Percentiles rank a stretch among this genome's conserved stretches.
Conservation (phyloP, 495 filamentous ascomycete species). For the Astrocystis sublimbata region DNA sequence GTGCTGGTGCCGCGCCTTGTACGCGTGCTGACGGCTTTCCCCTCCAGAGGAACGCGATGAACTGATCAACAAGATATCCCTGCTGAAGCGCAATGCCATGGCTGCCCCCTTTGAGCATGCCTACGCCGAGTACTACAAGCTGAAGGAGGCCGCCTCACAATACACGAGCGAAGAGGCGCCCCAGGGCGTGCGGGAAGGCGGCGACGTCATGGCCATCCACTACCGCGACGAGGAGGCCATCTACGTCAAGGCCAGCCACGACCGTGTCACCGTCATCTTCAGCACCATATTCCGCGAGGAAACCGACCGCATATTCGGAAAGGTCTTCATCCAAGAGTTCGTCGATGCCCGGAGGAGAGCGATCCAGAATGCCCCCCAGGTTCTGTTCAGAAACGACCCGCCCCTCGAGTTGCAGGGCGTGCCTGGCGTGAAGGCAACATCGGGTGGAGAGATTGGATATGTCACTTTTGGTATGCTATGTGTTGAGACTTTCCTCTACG, state of each 20-base stretch:
- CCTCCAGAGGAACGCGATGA: conserved; percentile 72
- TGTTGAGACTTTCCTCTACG: background rate
- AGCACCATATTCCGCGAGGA: conserved; percentile 97
- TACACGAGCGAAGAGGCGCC: conserved; percentile 91
- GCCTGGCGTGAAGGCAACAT: conserved; percentile 72
- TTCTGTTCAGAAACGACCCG: conserved; percentile 94
- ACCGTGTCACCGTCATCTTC: conserved; percentile 98
- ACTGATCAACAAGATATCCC: conserved; percentile 77
- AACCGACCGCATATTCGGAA: conserved; percentile 94
- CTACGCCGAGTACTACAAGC: conserved; percentile 85
- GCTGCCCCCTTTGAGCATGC: conserved; percentile 96
- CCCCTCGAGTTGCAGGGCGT: conserved; percentile 87
- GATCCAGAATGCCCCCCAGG: conserved; percentile 97
- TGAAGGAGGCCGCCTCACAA: conserved; percentile 83
- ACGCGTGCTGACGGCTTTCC: conserved; percentile 17
- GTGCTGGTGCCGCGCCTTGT: background rate
- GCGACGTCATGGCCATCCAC: conserved; percentile 92
- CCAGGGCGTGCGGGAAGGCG: conserved; percentile 81
- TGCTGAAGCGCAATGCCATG: conserved; percentile 97
- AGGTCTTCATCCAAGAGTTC: conserved; percentile 93
- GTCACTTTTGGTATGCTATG: conserved; percentile 83
- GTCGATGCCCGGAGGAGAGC: conserved; percentile 92
- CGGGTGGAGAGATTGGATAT: conserved; percentile 85
- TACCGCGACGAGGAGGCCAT: conserved; percentile 99
- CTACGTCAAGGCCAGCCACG: conserved; percentile 95